These are phyloP conservation scores for Phytophthora sojae DNA, from an alignment of 352 stramenopile species.

Conservation along the genomic window DNA sequence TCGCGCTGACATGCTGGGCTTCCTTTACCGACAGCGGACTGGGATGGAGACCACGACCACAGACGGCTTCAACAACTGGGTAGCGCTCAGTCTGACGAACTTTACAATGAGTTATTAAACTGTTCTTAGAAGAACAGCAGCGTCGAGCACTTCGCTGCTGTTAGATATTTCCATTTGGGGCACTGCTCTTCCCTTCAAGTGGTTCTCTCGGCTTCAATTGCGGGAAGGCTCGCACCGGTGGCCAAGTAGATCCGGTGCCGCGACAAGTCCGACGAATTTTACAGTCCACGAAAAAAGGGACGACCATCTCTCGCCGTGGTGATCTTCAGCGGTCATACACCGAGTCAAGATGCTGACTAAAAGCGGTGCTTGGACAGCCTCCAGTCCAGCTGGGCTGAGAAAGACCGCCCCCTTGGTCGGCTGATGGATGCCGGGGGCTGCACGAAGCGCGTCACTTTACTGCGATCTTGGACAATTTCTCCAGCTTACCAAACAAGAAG, in stretches of 20 bases:
- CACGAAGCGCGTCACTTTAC: not conserved
- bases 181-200: not conserved
- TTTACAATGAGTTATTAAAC: not conserved
- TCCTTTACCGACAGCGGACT: not conserved
- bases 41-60: not conserved
- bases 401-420: slow-evolving; percentile 17
- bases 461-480: not conserved
- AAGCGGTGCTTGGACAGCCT: slow-evolving; percentile 26
- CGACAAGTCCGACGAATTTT: slow-evolving; percentile 37
- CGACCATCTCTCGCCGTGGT: slow-evolving; percentile 9
- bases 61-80: not conserved
- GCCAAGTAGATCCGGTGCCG: slow-evolving; percentile 26
- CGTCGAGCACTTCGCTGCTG: too few relatives aligned
- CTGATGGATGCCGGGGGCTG: slow-evolving; percentile 22
- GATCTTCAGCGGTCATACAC: slow-evolving; percentile 17
- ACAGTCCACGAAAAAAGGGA: slow-evolving; percentile 22
- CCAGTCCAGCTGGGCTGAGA: slow-evolving; percentile 33
- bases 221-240: not conserved
- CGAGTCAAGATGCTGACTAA: slow-evolving; percentile 14
- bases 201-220: slow-evolving; percentile 17
- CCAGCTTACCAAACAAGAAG: not conserved
- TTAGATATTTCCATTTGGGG: not conserved
- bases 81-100: not conserved
- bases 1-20: not conserved
- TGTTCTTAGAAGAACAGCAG: too few relatives aligned